Percentiles rank a stretch among this genome's conserved stretches.
Conservation (phyloP, 345 rosid species). For the Dipteronia dyeriana region DNA sequence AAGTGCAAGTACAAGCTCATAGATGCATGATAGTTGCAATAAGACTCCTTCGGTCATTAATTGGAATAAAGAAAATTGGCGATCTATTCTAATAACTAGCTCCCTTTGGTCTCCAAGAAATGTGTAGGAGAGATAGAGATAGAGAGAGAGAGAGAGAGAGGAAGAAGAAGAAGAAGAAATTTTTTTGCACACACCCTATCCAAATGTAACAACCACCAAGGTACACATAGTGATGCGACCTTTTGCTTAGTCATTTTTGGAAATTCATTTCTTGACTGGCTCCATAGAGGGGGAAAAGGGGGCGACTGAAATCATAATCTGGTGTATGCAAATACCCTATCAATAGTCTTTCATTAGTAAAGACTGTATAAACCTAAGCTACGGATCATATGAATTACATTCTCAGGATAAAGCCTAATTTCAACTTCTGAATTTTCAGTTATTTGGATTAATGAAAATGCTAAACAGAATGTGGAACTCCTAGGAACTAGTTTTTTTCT, state of each 20-base stretch:
- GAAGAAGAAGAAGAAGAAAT: not conserved
- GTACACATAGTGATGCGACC: not conserved
- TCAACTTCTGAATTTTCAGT: not conserved
- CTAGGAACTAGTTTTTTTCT: not conserved
- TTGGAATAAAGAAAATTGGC: constrained; percentile 10
- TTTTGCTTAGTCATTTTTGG: not conserved
- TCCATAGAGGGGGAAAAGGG: not conserved
- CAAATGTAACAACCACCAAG: not conserved
- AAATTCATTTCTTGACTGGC: not conserved
- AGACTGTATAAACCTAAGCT: constrained; percentile 1
- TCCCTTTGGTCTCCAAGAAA: constrained; percentile 5
- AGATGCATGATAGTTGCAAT: not conserved
- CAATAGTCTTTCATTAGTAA: not conserved
- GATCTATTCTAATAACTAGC: not conserved
- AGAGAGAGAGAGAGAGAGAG: too few species aligned
- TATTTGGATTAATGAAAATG: not conserved
- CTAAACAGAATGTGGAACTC: not conserved
- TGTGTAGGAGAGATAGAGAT: not conserved
- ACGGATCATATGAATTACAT: not conserved
- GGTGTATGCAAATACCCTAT: not conserved
- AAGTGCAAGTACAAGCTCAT: constrained; percentile 1
- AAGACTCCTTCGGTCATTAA: not conserved
- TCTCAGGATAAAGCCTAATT: not conserved
- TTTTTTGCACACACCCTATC: not conserved
- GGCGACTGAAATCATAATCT: not conserved